These are phyloP conservation scores for Asterochloris erici DNA, from an alignment of 139 green algal species.

Conservation along the genomic window DNA sequence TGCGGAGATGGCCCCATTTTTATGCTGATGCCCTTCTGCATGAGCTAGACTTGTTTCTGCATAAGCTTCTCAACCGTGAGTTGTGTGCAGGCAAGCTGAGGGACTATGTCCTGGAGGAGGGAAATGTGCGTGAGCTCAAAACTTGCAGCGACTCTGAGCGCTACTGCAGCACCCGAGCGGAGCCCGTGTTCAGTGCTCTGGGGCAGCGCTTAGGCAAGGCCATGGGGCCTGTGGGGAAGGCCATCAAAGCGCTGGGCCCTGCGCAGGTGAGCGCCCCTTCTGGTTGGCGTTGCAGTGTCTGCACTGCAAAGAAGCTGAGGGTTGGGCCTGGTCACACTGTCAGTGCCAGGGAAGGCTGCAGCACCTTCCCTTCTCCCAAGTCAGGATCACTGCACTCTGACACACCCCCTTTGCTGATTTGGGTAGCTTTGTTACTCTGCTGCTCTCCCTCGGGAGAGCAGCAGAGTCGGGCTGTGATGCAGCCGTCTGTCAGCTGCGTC, in stretches of 20 bases:
- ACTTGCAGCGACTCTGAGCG: slow-evolving; percentile 73
- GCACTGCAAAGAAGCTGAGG: too few relatives aligned
- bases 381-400: too few relatives aligned
- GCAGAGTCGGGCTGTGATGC: not conserved
- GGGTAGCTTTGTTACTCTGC: too few relatives aligned
- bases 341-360: too few relatives aligned
- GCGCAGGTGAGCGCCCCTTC: slow-evolving; percentile 43
- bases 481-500: not conserved
- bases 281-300: too few relatives aligned
- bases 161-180: slow-evolving; percentile 53
- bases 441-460: not conserved
- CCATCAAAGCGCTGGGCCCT: slow-evolving; percentile 43
- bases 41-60: not conserved
- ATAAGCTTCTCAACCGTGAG: too few relatives aligned
- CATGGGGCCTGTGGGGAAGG: slow-evolving; percentile 71
- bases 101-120: slow-evolving; percentile 90
- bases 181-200: slow-evolving; percentile 84
- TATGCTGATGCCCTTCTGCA: not conserved
- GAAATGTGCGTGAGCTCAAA: slow-evolving; percentile 79
- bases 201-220: slow-evolving; percentile 83
- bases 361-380: too few relatives aligned
- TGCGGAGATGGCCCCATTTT: not conserved
- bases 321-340: too few relatives aligned
- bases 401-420: too few relatives aligned
- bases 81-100: slow-evolving; percentile 59